A percentile compares a stretch with the other conserved stretches of the same genome.
Evolutionary conservation across 768 basidiomycete species (phyloP).

Genomic region (Boletus vinaceobasis): DNA sequence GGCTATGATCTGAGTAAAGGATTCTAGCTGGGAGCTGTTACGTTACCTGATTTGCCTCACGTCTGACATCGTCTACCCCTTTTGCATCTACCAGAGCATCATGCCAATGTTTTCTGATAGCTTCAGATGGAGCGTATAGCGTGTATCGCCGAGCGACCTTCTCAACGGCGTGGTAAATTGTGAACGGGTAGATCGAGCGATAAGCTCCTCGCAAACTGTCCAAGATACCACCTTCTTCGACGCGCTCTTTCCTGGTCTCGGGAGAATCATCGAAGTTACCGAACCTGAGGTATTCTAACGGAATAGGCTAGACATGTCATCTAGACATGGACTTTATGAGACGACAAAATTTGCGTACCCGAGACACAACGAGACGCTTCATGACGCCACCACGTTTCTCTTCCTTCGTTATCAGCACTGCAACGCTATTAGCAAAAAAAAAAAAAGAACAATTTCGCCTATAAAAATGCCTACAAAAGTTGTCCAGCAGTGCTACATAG

Average conservation of each 20-base stretch:
- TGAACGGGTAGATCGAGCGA: constrained; percentile 69
- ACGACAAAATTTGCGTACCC: constrained; percentile 44
- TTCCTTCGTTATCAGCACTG: constrained; percentile 65
- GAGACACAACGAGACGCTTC: constrained; percentile 56
- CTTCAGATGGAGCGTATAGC: constrained; percentile 60
- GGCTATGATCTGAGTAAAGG: constrained; percentile 7
- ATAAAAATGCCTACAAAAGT: constrained; percentile 55
- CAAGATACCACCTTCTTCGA: constrained; percentile 55
- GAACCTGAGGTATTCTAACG: constrained; percentile 73
- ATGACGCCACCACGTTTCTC: constrained; percentile 50
- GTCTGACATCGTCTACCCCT: constrained; percentile 57
- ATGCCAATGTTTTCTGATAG: constrained; percentile 60
- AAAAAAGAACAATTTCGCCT: background rate
- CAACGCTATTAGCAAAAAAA: constrained; percentile 5
- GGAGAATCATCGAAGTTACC: constrained; percentile 57
- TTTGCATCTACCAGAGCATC: constrained; percentile 58
- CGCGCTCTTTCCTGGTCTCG: constrained; percentile 61
- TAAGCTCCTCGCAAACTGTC: constrained; percentile 52
- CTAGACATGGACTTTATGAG: constrained; percentile 1
- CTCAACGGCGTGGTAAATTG: constrained; percentile 65
- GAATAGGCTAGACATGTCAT: constrained; percentile 57
- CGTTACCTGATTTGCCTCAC: constrained; percentile 70
- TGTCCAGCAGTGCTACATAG: constrained; percentile 66
- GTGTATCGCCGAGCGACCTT: constrained; percentile 63
- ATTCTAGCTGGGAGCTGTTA: background rate